These are phyloP conservation scores for Pythium utonaiense DNA, from an alignment of 352 stramenopile species.

Conservation along the genomic window DNA sequence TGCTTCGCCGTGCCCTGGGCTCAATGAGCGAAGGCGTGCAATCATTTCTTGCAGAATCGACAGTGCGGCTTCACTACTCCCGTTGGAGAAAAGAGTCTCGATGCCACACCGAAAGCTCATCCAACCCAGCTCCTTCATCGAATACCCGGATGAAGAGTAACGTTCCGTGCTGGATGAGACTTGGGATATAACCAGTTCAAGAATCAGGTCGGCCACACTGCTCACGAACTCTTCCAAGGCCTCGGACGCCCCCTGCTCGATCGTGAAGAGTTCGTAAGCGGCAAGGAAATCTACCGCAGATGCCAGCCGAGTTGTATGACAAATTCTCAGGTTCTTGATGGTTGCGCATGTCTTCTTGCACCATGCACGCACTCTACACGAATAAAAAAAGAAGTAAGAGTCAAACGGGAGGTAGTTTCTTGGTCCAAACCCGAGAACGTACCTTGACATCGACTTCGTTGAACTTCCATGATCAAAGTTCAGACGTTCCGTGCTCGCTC, in stretches of 20 bases:
- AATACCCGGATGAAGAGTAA: neutral
- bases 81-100: conserved; percentile 12
- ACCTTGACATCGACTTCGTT: neutral
- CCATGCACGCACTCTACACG: neutral
- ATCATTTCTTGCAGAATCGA: conserved; percentile 13
- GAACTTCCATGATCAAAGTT: neutral
- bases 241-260: neutral
- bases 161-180: neutral
- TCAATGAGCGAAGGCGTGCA: conserved; percentile 9
- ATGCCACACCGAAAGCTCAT: conserved; percentile 15
- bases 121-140: conserved; percentile 14
- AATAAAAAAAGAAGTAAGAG: neutral
- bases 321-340: neutral
- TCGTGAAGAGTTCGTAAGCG: neutral
- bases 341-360: neutral
- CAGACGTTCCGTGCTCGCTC: neutral
- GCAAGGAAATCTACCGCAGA: conserved; percentile 14
- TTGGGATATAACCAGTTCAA: neutral
- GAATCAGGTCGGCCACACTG: conserved; percentile 5
- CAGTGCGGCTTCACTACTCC: conserved; percentile 2
- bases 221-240: neutral
- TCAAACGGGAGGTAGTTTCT: neutral
- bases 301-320: neutral
- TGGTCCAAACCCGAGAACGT: neutral
- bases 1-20: neutral